Evolutionary conservation across 2,329 filamentous ascomycete genomes (phyloP).

Genomic region (Fonsecaea pedrosoi): DNA sequence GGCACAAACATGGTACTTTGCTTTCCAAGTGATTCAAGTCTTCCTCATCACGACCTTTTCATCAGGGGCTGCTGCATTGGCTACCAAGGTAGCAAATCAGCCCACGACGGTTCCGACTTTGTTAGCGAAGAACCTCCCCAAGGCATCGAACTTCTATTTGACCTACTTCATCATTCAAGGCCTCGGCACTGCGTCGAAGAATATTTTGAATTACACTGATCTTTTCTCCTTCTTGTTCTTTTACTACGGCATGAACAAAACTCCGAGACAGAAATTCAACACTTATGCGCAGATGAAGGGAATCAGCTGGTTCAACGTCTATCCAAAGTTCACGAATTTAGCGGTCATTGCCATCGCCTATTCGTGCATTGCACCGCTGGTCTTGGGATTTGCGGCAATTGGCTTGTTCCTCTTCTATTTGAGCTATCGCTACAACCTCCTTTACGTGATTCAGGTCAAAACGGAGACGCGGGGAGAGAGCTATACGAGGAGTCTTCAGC

Average conservation of each 20-base stretch:
- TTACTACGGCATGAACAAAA: slow-evolving; percentile 50
- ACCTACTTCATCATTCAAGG: slow-evolving; percentile 95
- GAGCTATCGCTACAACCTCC: slow-evolving; percentile 86
- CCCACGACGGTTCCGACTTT: slow-evolving; percentile 69
- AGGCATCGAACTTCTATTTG: slow-evolving; percentile 91
- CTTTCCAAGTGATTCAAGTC: slow-evolving; percentile 76
- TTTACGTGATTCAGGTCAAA: slow-evolving; percentile 81
- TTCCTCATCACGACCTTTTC: slow-evolving; percentile 86
- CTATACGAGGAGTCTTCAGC: slow-evolving; percentile 84
- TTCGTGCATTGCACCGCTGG: slow-evolving; percentile 82
- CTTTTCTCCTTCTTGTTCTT: slow-evolving; percentile 61
- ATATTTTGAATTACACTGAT: slow-evolving; percentile 37
- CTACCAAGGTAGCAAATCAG: slow-evolving; percentile 67
- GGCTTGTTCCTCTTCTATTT: slow-evolving; percentile 82
- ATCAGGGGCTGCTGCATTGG: slow-evolving; percentile 73
- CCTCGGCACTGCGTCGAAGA: slow-evolving; percentile 64
- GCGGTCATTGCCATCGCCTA: slow-evolving; percentile 85
- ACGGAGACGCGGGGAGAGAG: slow-evolving; percentile 88
- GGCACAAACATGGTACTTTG: slow-evolving; percentile 88
- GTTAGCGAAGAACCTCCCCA: slow-evolving; percentile 77
- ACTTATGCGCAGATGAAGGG: slow-evolving; percentile 77
- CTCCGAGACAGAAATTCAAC: slow-evolving; percentile 76
- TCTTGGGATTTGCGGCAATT: slow-evolving; percentile 79
- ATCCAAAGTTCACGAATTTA: slow-evolving; percentile 82
- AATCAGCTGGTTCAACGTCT: slow-evolving; percentile 83